Base-by-base conservation (phyloP, 208 protist species). In the Trypanosoma congolense region DNA sequence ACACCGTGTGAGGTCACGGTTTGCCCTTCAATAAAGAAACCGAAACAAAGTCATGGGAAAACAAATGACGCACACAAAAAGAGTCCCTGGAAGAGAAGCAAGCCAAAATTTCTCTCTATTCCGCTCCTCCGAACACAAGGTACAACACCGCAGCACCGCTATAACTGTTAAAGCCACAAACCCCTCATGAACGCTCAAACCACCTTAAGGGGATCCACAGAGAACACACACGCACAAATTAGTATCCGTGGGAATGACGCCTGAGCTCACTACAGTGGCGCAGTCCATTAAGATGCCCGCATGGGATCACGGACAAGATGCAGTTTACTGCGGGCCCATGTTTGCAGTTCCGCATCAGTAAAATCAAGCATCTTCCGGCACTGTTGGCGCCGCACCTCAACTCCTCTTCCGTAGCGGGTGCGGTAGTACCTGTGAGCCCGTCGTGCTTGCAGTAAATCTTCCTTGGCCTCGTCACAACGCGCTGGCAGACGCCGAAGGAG, bases 341-440 rank as follows among this genome's bases (percentile, higher is more conserved):
- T 26, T 42, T 61, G 53, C 22, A 69, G 48, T 41, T 76, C 65
- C 14, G 33, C 54, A 10, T 70, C 47, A 8, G 46, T 61, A 38
- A 54, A 49, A 9, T 65, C 44, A 3, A 22, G 26, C 26, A 61
- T 10, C 41, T 26, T 0, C 33, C 49, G 22, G 2, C 55, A 57
- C n/a, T 86, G 77, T 21, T 43, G 48, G 9, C 65, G 41, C 45
- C 77, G 80, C 36, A 57, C 57, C 49, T 86, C 73, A 0, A 65
- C 12, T 4, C 79, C 79, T 28, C 80, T 61, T 9, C 65, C 69
- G 43, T 83, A 80, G 28, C 83, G 79, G 18, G 61, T 76, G 21
- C 83, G 64, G 57, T 91, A 91, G 54, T 91, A 91, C 5, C 61
- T 67, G 31, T 69, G 73, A 2, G 80, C 75, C 8, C 71, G 67